Evolutionary conservation across 352 stramenopile genomes (phyloP), one percentile per base, ranked within the genome.

Genomic region (Phytophthora capsici): DNA sequence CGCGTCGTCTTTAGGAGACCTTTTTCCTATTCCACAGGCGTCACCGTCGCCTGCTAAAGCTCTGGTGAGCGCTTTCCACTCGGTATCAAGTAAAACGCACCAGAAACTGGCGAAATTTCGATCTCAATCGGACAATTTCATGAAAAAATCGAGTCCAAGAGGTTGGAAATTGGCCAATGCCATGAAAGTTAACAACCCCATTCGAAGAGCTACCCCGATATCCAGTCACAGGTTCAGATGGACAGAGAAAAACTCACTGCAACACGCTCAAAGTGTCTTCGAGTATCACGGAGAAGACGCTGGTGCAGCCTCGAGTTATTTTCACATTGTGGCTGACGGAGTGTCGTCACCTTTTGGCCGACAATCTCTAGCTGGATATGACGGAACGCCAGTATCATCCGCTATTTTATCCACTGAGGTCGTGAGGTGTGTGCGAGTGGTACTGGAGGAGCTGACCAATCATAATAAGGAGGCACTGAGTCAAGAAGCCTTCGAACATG

Each of bases 281-380:
- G 77, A 81, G 61, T 78, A 68, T 37, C 86, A 94, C 54, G 78
- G 81, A 32, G 86, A 94, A 80, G 86, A 94, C 68, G 84, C 80
- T 4, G 77, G 82, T n/a, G 77, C 69, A 2, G 58, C 64, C 5
- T 75, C 73, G 8, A 70, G 36, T 20, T 91, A 86, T 66, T 93
- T 86, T 58, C 86, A 94, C 68, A 82, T 94, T 63, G 81, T 94
- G 3, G 81, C 86, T 13, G 86, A 93, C 61, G 86, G 86, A 12
- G 82, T 92, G 25, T 91, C 80, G 50, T 82, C 82, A 4, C 80
- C 82, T 3, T 90, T 91, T 36, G 77, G 72, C 1, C 71, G 77
- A 4, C 60, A 75, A 1, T 80, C 72, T 3, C 37, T 82, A 0
- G 58, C 26, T 5, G 16, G 49, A 37, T 65, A 57, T 41, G 65